These are phyloP conservation scores for Rhizomucor pusillus DNA, from an alignment of 371 early-diverging fungal genomes.

Conservation along the genomic window DNA sequence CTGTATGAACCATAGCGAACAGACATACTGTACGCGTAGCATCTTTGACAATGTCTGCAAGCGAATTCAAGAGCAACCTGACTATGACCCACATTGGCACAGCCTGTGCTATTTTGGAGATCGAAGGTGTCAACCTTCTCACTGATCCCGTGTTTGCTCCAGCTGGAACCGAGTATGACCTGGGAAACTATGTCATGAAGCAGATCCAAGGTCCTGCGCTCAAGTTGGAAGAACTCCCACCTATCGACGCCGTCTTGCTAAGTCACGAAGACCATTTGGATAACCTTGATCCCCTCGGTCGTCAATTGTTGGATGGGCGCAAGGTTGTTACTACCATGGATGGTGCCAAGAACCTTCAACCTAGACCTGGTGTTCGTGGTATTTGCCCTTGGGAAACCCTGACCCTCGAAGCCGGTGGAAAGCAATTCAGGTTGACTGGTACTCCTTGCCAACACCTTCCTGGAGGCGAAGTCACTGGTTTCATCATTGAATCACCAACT, in stretches of 20 bases:
- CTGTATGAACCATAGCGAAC: too few relatives aligned
- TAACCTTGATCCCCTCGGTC: not conserved
- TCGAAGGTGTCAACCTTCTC: not conserved
- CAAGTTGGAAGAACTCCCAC: not conserved
- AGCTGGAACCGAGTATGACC: not conserved
- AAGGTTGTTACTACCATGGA: not conserved
- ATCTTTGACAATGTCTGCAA: too few relatives aligned
- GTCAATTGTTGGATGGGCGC: slow-evolving; percentile 1
- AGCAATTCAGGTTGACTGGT: not conserved
- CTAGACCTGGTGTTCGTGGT: not conserved
- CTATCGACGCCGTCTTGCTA: not conserved
- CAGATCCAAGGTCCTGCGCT: not conserved
- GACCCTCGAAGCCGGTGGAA: not conserved
- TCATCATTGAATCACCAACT: not conserved
- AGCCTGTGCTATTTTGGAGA: not conserved
- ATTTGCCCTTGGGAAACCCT: slow-evolving; percentile 1
- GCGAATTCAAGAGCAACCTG: not conserved
- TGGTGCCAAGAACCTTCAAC: slow-evolving; percentile 4
- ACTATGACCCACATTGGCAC: slow-evolving; percentile 4
- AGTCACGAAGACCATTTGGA: slow-evolving; percentile 3
- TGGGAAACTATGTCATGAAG: not conserved
- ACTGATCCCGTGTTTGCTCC: slow-evolving; percentile 2
- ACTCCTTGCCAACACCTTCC: not conserved
- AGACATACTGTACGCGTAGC: too few relatives aligned
- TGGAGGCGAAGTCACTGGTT: slow-evolving; percentile 3